phyloP scores from a whole-genome alignment of 1,139 yeast genomes.

The Wickerhamomyces sp. region DNA sequence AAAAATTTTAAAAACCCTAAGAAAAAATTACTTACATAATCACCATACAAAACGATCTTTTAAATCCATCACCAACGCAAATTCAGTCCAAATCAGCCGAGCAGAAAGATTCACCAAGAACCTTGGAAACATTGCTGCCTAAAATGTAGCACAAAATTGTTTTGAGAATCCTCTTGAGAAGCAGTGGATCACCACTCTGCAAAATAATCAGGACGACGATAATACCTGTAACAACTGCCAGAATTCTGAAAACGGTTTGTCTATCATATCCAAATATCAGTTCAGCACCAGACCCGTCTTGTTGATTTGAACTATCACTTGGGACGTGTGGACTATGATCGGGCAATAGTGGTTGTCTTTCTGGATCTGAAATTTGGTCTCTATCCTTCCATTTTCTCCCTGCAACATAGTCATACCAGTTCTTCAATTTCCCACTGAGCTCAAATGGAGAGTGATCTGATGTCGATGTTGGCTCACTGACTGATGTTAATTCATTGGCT shows the following conservation, averaged over 20 bases:
- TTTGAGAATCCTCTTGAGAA: conserved; percentile 11
- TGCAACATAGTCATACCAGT: neutral
- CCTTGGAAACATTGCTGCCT: conserved; percentile 6
- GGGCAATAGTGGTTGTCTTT: conserved; percentile 17
- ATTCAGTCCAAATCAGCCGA: too few species aligned
- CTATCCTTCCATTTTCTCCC: conserved; percentile 1
- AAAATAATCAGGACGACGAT: neutral
- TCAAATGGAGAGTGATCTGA: too few species aligned
- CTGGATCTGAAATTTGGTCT: conserved; percentile 7
- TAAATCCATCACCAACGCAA: too few species aligned
- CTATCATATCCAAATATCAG: conserved; percentile 1
- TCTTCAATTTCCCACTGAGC: neutral
- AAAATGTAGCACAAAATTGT: conserved; percentile 17
- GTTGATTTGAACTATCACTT: neutral
- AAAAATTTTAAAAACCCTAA: neutral
- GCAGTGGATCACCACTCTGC: conserved; percentile 13
- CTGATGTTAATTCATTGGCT: neutral
- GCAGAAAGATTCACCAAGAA: conserved; percentile 17
- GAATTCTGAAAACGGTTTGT: conserved; percentile 2
- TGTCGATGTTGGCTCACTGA: too few species aligned
- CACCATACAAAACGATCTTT: neutral
- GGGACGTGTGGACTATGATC: neutral
- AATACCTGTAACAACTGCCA: neutral
- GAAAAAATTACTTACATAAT: neutral
- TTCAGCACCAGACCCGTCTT: conserved; percentile 2